Evolutionary conservation across 169 alveolate genomes (phyloP).

Genomic region (Plasmodium relictum): DNA sequence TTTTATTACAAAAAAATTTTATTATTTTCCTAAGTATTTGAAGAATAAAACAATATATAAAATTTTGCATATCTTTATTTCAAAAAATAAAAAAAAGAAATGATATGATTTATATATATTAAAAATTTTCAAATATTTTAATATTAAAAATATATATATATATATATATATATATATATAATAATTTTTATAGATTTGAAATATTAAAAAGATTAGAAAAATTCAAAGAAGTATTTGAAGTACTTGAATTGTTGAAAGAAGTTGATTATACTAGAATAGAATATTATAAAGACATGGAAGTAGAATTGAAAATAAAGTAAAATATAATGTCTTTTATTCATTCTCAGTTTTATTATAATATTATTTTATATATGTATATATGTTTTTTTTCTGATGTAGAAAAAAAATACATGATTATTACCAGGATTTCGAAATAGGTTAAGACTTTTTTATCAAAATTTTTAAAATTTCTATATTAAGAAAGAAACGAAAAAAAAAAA

Average conservation of each 20-base stretch:
- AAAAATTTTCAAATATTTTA: not conserved
- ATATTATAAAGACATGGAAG: slow-evolving; percentile 54
- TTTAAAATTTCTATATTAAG: slow-evolving; percentile 1
- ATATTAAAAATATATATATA: slow-evolving; percentile 2
- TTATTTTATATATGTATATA: too few relatives aligned
- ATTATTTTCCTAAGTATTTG: not conserved
- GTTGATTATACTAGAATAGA: slow-evolving; percentile 39
- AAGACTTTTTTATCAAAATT: not conserved
- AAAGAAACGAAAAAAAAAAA: not conserved
- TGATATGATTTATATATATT: not conserved
- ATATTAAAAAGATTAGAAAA: slow-evolving; percentile 55
- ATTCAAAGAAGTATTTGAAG: slow-evolving; percentile 34
- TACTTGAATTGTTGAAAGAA: slow-evolving; percentile 38
- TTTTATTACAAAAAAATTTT: not conserved
- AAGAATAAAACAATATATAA: not conserved
- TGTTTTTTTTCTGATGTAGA: slow-evolving; percentile 7
- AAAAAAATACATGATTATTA: slow-evolving; percentile 55
- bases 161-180: not conserved
- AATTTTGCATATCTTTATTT: too few relatives aligned
- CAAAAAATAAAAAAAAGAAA: not conserved
- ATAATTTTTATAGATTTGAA: slow-evolving; percentile 42
- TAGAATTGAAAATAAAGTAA: slow-evolving; percentile 61
- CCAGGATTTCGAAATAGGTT: slow-evolving; percentile 41
- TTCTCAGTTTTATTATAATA: not conserved
- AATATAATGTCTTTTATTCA: not conserved